Evolutionary conservation across 192 early-diverging fungal species (phyloP).

Genomic region (Phycomyces nitens): DNA sequence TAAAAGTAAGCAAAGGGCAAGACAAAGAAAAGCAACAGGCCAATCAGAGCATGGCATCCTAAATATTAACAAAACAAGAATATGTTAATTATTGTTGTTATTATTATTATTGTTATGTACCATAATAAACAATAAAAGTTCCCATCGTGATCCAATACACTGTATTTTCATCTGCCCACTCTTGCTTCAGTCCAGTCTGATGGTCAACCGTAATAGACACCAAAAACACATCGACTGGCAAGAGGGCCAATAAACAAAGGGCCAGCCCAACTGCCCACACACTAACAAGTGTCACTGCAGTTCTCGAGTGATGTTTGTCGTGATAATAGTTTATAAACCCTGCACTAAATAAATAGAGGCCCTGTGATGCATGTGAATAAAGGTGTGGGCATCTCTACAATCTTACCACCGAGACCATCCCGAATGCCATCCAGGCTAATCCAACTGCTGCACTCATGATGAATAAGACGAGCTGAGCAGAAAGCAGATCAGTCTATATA

Average conservation of each 20-base stretch:
- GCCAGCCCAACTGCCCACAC: constrained; percentile 38
- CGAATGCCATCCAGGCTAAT: constrained; percentile 46
- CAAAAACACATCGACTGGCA: constrained; percentile 54
- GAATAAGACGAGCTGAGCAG: neutral
- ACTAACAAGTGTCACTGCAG: constrained; percentile 39
- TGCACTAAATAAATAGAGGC: constrained; percentile 36
- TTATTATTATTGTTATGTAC: constrained; percentile 21
- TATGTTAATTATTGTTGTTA: neutral
- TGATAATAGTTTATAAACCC: constrained; percentile 47
- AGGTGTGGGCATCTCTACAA: neutral
- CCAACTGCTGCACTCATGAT: constrained; percentile 32
- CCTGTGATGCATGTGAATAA: constrained; percentile 20
- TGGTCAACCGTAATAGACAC: constrained; percentile 51
- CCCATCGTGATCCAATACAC: constrained; percentile 38
- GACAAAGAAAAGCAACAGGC: constrained; percentile 39
- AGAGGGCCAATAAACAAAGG: constrained; percentile 42
- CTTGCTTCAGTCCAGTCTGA: constrained; percentile 48
- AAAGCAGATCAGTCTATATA: too few relatives aligned
- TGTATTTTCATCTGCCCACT: constrained; percentile 50
- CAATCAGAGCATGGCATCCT: constrained; percentile 45
- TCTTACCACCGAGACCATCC: constrained; percentile 39
- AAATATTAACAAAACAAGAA: neutral
- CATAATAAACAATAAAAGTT: constrained; percentile 43
- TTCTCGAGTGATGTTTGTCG: constrained; percentile 38
- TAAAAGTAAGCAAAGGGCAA: constrained; percentile 60